A percentile compares a stretch with the other conserved stretches of the same genome.
phyloP scores from a whole-genome alignment of 176 grass and related monocot species.

The Phyllostachys edulis region DNA sequence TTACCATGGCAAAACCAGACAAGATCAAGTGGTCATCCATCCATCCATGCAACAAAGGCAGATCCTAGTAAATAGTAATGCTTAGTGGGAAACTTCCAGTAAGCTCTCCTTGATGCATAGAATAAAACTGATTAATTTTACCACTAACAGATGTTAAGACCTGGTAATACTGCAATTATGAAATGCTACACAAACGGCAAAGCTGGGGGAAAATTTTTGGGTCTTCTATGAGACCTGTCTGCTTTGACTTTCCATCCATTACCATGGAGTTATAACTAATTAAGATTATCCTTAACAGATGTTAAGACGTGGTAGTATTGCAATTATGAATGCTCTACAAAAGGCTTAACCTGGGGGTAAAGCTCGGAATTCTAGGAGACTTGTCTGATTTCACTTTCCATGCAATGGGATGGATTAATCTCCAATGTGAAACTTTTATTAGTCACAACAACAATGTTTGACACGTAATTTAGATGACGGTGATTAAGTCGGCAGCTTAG shows the following conservation, averaged over 20 bases:
- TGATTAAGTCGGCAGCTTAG: conserved; percentile 22
- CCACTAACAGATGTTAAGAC: conserved; percentile 32
- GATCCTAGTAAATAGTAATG: conserved; percentile 14
- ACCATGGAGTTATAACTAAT: neutral
- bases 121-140: conserved; percentile 22
- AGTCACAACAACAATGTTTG: neutral
- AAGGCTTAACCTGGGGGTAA: neutral
- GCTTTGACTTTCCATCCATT: conserved; percentile 33
- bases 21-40: conserved; percentile 47
- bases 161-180: conserved; percentile 32
- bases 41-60: conserved; percentile 45
- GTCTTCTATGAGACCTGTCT: conserved; percentile 12
- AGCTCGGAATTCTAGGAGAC: conserved; percentile 33
- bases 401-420: neutral
- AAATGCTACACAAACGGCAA: neutral
- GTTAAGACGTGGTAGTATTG: neutral
- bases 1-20: conserved; percentile 37
- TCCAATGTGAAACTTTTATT: conserved; percentile 3
- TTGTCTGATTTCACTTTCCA: conserved; percentile 35
- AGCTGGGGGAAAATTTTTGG: neutral
- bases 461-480: neutral
- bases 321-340: conserved; percentile 22
- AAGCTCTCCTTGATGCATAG: conserved; percentile 50
- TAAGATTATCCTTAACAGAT: neutral
- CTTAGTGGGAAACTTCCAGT: conserved; percentile 47